Percentiles rank a stretch among this genome's conserved stretches.
phyloP scores from a whole-genome alignment of 768 basidiomycete species.

The Kwoniella europaea region DNA sequence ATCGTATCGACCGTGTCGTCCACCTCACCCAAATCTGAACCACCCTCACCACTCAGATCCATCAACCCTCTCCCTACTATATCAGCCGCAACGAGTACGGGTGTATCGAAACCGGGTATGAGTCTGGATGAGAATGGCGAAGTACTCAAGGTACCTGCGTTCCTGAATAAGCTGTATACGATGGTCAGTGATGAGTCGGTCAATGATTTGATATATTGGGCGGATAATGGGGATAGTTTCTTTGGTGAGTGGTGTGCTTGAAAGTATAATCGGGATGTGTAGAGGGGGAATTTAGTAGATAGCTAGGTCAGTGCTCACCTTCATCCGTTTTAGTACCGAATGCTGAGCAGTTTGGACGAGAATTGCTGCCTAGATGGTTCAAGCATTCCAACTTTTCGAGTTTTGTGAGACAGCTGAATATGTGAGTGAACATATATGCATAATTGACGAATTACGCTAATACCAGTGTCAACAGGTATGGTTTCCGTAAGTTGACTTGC shows the following conservation, averaged over 20 bases:
- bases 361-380: constrained; percentile 63
- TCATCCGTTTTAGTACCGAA: constrained; percentile 71
- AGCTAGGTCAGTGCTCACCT: not conserved
- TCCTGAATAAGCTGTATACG: constrained; percentile 89
- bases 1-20: constrained; percentile 16
- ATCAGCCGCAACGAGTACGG: not conserved
- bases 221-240: constrained; percentile 87
- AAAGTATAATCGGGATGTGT: not conserved
- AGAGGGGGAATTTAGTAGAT: not conserved
- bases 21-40: constrained; percentile 23
- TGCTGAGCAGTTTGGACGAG: constrained; percentile 84
- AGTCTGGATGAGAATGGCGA: constrained; percentile 54
- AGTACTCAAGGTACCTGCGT: constrained; percentile 69
- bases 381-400: constrained; percentile 60
- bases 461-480: constrained; percentile 36
- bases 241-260: constrained; percentile 66
- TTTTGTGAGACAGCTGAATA: constrained; percentile 58
- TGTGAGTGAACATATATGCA: constrained; percentile 28
- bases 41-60: constrained; percentile 27
- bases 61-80: not conserved
- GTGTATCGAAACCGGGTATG: constrained; percentile 38
- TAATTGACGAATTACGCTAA: not conserved
- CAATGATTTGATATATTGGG: constrained; percentile 87
- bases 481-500: constrained; percentile 68
- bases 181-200: constrained; percentile 89